These are phyloP conservation scores for Pelargonium nanum DNA, from an alignment of 345 rosid genomes.

Conservation along the genomic window DNA sequence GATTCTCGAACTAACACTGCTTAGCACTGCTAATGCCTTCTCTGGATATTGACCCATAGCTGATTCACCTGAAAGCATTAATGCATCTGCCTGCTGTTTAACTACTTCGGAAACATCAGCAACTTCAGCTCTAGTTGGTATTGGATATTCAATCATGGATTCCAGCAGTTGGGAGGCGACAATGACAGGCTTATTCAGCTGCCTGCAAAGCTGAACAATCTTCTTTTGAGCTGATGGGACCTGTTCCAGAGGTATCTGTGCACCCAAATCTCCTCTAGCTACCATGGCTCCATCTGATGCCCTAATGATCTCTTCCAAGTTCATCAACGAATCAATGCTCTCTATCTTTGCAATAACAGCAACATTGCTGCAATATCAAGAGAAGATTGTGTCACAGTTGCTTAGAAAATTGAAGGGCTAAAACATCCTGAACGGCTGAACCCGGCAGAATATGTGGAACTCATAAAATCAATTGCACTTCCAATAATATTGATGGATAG, in stretches of 20 bases:
- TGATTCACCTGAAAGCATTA: constrained; percentile 98
- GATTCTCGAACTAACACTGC: constrained; percentile 85
- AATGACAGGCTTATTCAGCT: constrained; percentile 85
- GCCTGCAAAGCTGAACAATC: constrained; percentile 80
- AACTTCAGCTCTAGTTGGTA: constrained; percentile 98
- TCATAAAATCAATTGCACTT: neutral
- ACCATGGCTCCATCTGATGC: constrained; percentile 99
- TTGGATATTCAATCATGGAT: constrained; percentile 98
- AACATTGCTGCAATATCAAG: constrained; percentile 46
- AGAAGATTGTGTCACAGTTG: neutral
- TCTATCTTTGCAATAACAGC: constrained; percentile 93
- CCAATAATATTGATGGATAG: neutral
- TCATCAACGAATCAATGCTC: constrained; percentile 80
- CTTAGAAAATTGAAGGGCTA: neutral
- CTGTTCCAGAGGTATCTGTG: constrained; percentile 97
- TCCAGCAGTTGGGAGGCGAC: constrained; percentile 95
- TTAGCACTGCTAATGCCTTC: constrained; percentile 81
- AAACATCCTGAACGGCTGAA: neutral
- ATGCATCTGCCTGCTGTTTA: constrained; percentile 91
- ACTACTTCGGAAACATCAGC: constrained; percentile 99
- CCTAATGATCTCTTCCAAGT: constrained; percentile 75
- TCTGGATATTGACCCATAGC: constrained; percentile 99
- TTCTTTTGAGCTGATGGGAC: constrained; percentile 92
- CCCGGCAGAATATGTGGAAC: neutral
- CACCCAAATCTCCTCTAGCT: constrained; percentile 97